phyloP scores from a whole-genome alignment of 306 rosid species.

The Vigna radiata region DNA sequence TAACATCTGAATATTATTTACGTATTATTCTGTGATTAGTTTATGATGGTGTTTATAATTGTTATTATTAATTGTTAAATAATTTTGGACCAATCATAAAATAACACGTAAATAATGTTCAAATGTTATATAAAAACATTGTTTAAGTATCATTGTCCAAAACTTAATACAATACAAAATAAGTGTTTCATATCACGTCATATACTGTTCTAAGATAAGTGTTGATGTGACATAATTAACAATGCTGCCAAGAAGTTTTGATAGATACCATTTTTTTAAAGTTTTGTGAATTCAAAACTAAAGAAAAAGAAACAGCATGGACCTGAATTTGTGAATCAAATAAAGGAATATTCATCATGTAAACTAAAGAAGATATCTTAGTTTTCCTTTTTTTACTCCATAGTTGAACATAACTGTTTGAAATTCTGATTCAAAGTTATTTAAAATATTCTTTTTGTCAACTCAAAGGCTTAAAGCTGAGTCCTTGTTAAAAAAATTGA shows the following conservation, averaged over 20 bases:
- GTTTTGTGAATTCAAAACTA: background rate
- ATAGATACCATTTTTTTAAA: background rate
- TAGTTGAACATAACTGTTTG: constrained; percentile 1
- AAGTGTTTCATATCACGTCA: too few relatives aligned
- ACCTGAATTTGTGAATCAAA: background rate
- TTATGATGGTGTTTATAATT: too few relatives aligned
- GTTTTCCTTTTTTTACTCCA: background rate
- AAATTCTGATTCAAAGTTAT: constrained; percentile 27
- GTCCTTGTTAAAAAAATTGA: constrained; percentile 12
- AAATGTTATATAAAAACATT: too few relatives aligned
- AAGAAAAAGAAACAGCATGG: background rate
- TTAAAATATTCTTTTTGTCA: constrained; percentile 37
- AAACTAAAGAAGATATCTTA: background rate
- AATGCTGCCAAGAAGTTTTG: background rate
- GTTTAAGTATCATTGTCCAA: too few relatives aligned
- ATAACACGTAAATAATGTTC: too few relatives aligned
- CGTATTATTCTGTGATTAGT: too few relatives aligned
- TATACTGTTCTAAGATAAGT: background rate
- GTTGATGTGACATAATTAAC: background rate
- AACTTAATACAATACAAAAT: constrained; percentile 3
- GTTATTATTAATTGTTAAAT: too few relatives aligned
- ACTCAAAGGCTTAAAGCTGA: constrained; percentile 20
- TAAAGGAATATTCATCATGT: background rate
- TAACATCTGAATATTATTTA: too few relatives aligned
- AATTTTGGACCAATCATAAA: too few relatives aligned